Evolutionary conservation across 441 rosid genomes (phyloP).

Genomic region (Codiaeum variegatum): DNA sequence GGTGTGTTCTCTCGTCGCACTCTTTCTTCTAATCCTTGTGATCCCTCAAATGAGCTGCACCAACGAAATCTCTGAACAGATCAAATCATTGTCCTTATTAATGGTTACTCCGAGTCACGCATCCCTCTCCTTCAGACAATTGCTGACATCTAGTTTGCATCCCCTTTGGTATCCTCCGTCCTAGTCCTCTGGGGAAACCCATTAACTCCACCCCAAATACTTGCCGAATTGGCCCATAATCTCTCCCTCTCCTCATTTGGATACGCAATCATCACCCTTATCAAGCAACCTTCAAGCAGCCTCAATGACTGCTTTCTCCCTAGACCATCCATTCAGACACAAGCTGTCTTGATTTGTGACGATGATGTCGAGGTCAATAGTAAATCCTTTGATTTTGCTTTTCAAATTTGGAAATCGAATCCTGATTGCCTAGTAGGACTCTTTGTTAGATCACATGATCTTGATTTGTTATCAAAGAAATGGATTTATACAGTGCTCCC

Average conservation of each 20-base stretch:
- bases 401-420: constrained; percentile 62
- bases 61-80: constrained; percentile 47
- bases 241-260: constrained; percentile 53
- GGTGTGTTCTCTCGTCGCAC: constrained; percentile 24
- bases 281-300: constrained; percentile 65
- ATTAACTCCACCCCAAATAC: constrained; percentile 41
- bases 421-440: constrained; percentile 60
- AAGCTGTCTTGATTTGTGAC: constrained; percentile 71
- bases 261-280: constrained; percentile 51
- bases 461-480: constrained; percentile 48
- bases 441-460: constrained; percentile 74
- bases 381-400: constrained; percentile 66
- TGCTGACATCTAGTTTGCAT: constrained; percentile 56
- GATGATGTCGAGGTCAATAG: constrained; percentile 81
- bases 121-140: constrained; percentile 73
- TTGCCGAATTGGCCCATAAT: constrained; percentile 49
- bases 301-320: constrained; percentile 80
- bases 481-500: constrained; percentile 94
- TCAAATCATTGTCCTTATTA: constrained; percentile 80
- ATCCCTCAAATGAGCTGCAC: constrained; percentile 28
- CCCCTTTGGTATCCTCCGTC: constrained; percentile 58
- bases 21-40: constrained; percentile 40
- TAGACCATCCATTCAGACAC: constrained; percentile 44
- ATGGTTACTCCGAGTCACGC: constrained; percentile 77
- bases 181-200: constrained; percentile 87